Percentiles rank a stretch among this genome's conserved stretches.
These are phyloP conservation scores for Chlamydomonas sp. DNA, from an alignment of 139 green algal species.

Conservation along the genomic window DNA sequence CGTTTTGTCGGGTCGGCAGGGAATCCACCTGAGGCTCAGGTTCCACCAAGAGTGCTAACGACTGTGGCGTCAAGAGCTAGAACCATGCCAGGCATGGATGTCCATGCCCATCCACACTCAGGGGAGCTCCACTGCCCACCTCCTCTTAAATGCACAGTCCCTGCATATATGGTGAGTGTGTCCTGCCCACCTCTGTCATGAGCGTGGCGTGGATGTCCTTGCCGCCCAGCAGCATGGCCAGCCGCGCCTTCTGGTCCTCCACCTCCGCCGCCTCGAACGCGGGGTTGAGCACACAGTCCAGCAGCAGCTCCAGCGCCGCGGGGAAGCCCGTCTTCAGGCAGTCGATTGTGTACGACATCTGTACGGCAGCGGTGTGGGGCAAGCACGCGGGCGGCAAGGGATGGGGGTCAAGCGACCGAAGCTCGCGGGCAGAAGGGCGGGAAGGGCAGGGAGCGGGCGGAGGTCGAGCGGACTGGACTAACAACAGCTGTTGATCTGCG, in stretches of 20 bases:
- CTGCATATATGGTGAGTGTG: too few species aligned
- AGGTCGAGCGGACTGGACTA: background rate
- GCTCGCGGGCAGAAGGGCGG: background rate
- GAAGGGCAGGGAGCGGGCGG: background rate
- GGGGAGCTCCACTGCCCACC: background rate
- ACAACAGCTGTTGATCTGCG: background rate
- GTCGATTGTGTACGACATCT: slow-evolving; percentile 96
- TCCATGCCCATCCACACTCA: background rate
- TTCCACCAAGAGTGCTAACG: too few species aligned
- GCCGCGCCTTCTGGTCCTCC: slow-evolving; percentile 61
- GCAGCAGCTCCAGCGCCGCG: slow-evolving; percentile 90
- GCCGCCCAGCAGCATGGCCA: slow-evolving; percentile 48
- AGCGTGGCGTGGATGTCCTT: slow-evolving; percentile 63
- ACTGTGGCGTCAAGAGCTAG: too few species aligned
- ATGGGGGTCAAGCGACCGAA: background rate
- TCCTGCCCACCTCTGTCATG: slow-evolving; percentile 50
- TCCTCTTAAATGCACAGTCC: background rate
- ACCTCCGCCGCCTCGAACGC: slow-evolving; percentile 49
- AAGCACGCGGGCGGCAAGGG: background rate
- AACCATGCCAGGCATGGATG: background rate
- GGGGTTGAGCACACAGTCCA: slow-evolving; percentile 90
- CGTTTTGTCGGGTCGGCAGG: too few species aligned
- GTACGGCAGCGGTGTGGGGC: background rate
- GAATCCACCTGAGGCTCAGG: too few species aligned
- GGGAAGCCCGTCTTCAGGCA: slow-evolving; percentile 80